Evolutionary conservation across 805 yeast genomes (phyloP).

Genomic region (Saccharomyces jurei): DNA sequence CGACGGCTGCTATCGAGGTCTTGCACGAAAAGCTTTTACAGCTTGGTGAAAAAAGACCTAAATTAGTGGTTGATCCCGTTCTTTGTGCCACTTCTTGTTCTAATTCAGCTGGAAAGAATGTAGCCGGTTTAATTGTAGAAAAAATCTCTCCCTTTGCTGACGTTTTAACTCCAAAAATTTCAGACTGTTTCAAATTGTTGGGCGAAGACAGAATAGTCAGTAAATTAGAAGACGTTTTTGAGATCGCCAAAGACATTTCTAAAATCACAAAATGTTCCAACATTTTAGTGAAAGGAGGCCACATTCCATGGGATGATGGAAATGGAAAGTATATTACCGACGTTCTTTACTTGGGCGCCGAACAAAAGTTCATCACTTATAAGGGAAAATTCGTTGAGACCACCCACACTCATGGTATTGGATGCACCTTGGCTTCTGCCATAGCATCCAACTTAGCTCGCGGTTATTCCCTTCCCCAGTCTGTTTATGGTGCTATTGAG

Average conservation of each 20-base stretch:
- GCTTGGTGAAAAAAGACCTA: slow-evolving; percentile 24
- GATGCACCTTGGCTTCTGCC: slow-evolving; percentile 78
- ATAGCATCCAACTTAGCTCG: slow-evolving; percentile 69
- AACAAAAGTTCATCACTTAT: slow-evolving; percentile 35
- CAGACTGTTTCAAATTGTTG: slow-evolving; percentile 47
- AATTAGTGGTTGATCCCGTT: slow-evolving; percentile 72
- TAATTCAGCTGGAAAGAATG: slow-evolving; percentile 37
- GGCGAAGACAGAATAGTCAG: slow-evolving; percentile 24
- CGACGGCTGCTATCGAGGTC: slow-evolving; percentile 43
- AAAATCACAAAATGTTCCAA: slow-evolving; percentile 37
- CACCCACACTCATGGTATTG: slow-evolving; percentile 75
- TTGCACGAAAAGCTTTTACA: slow-evolving; percentile 33
- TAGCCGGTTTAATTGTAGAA: slow-evolving; percentile 35
- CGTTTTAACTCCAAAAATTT: slow-evolving; percentile 66
- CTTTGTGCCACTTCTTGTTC: slow-evolving; percentile 77
- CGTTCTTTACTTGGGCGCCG: slow-evolving; percentile 41
- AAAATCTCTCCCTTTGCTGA: slow-evolving; percentile 46
- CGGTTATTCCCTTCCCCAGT: slow-evolving; percentile 36
- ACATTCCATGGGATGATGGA: slow-evolving; percentile 39
- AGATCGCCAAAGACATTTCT: slow-evolving; percentile 36
- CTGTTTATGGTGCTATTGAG: slow-evolving; percentile 51
- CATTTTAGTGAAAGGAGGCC: slow-evolving; percentile 80
- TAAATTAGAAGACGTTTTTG: slow-evolving; percentile 35
- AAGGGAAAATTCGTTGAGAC: slow-evolving; percentile 41
- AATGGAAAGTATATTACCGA: slow-evolving; percentile 39